Base-by-base conservation (phyloP, 2,329 filamentous ascomycete species). In the Fusarium globosum region DNA sequence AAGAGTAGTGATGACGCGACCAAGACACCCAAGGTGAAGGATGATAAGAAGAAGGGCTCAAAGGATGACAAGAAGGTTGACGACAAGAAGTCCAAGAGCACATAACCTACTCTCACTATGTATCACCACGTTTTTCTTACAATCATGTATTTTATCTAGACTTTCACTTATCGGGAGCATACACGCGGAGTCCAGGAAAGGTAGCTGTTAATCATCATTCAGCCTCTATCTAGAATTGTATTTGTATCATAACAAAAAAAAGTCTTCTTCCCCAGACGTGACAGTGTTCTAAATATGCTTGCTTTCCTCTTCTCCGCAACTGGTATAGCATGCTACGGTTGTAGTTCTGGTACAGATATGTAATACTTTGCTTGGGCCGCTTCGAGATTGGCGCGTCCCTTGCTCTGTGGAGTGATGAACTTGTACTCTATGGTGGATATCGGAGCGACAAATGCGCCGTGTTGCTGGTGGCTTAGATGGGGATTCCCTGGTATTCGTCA, bases 401-500 rank as follows among this genome's bases (percentile, higher is more conserved):
- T 56, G 10, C 7, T 38, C 26, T 42, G 26, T n/a, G 23, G 20
- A n/a, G 36, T 21, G n/a, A n/a, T 41, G 36, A 33, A 38, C 35
- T 33, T 53, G 9, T 14, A 26, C 26, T 51, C 13, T 36, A 8
- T 36, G 23, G 20, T 38, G 38, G 33, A 43, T 43, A 28, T 57
- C 23, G 28, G 39, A 56, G 36, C 20, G 30, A 59, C 23, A 20
- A 23, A 51, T 38, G 23, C 28, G 38, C 38, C 52, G 16, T 23
- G 21, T 4, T 28, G 14, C 10, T 49, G 6, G 15, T 26, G 30
- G 30, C 51, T 58, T 58, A 48, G 41, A 61, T 26, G 28, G 94
- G 94, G 75, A 97, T 97, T 45, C 94, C 94, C 80, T 97, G 93
- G 79, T 94, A 97, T 85, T 97, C 94, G 51, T 90, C 91, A 80